Percentiles rank a stretch among this genome's conserved stretches.
Evolutionary conservation across 805 yeast species (phyloP).

Genomic region (Sporopachydermia lactativora): DNA sequence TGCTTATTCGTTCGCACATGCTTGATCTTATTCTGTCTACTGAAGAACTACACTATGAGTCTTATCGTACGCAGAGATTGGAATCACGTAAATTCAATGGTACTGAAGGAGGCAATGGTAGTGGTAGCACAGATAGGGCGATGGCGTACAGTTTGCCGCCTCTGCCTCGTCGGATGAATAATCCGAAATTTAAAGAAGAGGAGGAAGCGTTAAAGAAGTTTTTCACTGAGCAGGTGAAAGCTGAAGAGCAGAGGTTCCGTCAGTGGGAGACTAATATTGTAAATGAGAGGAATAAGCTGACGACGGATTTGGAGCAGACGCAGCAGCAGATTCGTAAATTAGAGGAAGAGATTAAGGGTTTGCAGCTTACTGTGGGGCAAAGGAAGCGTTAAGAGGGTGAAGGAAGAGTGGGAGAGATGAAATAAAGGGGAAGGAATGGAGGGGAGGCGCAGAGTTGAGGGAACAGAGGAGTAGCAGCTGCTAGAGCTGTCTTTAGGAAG

Average conservation of each 20-base stretch:
- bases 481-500: too few relatives aligned
- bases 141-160: neutral
- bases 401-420: too few relatives aligned
- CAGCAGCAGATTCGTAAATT: constrained; percentile 25
- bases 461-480: too few relatives aligned
- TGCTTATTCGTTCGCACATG: constrained; percentile 71
- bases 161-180: constrained; percentile 27
- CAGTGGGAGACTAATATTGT: constrained; percentile 87
- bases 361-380: neutral
- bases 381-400: neutral
- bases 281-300: constrained; percentile 65
- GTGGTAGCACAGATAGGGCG: constrained; percentile 2
- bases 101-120: constrained; percentile 7
- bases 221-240: constrained; percentile 76
- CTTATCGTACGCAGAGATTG: constrained; percentile 34
- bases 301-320: constrained; percentile 67
- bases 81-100: constrained; percentile 7
- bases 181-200: constrained; percentile 84
- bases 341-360: neutral
- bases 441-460: too few relatives aligned
- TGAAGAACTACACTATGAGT: constrained; percentile 68
- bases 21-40: constrained; percentile 71
- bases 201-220: constrained; percentile 73
- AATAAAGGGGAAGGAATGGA: too few relatives aligned
- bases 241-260: constrained; percentile 82